Evolutionary conservation across 805 yeast species (phyloP).

Genomic region (Scheffersomyces spartinae): DNA sequence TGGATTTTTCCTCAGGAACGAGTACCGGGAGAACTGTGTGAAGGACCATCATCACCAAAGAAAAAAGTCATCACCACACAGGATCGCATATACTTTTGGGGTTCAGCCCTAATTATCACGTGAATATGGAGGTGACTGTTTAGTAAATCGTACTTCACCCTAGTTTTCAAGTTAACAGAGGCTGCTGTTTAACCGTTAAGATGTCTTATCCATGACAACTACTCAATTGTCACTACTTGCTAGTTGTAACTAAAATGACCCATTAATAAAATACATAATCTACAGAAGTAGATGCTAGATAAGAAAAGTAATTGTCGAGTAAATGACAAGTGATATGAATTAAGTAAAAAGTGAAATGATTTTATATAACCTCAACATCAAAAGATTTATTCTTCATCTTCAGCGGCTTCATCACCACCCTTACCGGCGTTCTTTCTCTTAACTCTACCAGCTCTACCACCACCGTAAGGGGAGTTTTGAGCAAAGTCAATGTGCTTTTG

Average conservation of each 20-base stretch:
- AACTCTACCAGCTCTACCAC: constrained; percentile 99
- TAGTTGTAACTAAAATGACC: no score
- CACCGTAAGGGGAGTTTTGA: constrained; percentile 99
- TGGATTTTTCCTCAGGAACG: constrained; percentile 1
- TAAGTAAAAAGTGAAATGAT: constrained; percentile 3
- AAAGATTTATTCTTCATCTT: constrained; percentile 59
- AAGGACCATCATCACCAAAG: no score
- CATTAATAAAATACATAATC: not conserved
- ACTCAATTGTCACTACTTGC: no score
- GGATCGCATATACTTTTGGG: not conserved
- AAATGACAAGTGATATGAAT: not conserved
- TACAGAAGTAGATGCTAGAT: not conserved
- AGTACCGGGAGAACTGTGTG: no score
- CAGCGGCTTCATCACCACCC: constrained; percentile 58
- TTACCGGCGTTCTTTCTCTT: constrained; percentile 83
- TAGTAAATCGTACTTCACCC: no score
- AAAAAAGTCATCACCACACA: constrained; percentile 3
- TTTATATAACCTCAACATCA: constrained; percentile 5
- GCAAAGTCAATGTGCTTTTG: constrained; percentile 99
- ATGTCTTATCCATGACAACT: no score
- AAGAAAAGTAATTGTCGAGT: not conserved
- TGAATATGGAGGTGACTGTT: no score
- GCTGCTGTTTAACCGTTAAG: no score
- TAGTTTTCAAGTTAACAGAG: no score
- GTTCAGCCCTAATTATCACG: no score